phyloP scores from a whole-genome alignment of 768 basidiomycete species.

The Boletus rex-veris region DNA sequence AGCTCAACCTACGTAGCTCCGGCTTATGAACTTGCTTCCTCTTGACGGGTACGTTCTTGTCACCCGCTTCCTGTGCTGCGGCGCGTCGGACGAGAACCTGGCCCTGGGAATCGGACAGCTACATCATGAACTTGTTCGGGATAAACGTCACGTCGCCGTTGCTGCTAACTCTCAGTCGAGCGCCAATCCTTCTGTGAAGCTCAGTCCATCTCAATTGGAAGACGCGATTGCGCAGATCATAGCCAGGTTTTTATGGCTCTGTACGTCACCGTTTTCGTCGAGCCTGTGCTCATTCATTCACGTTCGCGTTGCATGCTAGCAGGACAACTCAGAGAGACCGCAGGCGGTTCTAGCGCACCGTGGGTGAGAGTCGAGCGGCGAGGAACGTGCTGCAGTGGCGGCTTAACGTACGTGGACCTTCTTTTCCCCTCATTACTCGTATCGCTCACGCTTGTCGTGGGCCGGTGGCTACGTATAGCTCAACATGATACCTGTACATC shows the following conservation, averaged over 20 bases:
- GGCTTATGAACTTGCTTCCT: neutral
- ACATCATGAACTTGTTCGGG: neutral
- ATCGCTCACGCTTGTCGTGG: neutral
- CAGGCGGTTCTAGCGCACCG: neutral
- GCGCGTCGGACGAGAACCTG: neutral
- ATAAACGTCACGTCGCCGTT: neutral
- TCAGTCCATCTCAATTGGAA: neutral
- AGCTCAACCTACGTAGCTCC: rapidly evolving
- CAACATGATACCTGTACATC: neutral
- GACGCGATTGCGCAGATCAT: neutral
- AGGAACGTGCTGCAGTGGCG: neutral
- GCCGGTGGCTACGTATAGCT: neutral
- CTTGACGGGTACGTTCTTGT: neutral
- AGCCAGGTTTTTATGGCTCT: neutral
- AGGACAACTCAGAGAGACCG: neutral
- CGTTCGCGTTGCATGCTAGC: neutral
- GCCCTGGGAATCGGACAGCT: neutral
- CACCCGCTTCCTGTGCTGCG: neutral
- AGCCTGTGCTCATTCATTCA: neutral
- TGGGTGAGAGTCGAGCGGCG: neutral
- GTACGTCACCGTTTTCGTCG: neutral
- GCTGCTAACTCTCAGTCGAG: neutral
- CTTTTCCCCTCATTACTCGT: neutral
- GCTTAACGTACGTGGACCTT: neutral
- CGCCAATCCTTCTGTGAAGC: neutral